These are phyloP conservation scores for Phytophthora pinifolia DNA, from an alignment of 352 stramenopile species.

Conservation along the genomic window DNA sequence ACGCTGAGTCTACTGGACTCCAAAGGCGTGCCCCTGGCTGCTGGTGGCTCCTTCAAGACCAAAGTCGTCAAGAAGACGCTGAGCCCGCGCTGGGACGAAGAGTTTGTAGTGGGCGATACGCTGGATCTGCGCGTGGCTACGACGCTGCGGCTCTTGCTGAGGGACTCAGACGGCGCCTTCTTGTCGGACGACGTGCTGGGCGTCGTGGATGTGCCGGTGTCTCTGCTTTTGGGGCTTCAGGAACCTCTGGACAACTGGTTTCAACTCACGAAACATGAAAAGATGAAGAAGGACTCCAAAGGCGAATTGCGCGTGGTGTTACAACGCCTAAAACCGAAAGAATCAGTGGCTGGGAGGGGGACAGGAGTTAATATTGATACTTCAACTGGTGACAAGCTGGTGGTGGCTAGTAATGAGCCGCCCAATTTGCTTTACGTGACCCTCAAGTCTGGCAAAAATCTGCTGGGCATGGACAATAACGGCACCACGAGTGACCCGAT, in stretches of 20 bases:
- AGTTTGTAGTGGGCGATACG: slow-evolving; percentile 59
- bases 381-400: slow-evolving; percentile 20
- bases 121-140: slow-evolving; percentile 68
- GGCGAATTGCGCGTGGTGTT: slow-evolving; percentile 62
- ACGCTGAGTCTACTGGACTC: slow-evolving; percentile 73
- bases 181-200: slow-evolving; percentile 62
- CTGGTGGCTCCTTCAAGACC: slow-evolving; percentile 60
- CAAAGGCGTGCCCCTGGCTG: slow-evolving; percentile 40
- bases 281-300: slow-evolving; percentile 76
- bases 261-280: slow-evolving; percentile 52
- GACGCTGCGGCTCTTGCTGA: slow-evolving; percentile 54
- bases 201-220: slow-evolving; percentile 68
- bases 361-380: slow-evolving; percentile 29
- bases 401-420: slow-evolving; percentile 22
- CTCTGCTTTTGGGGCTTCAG: slow-evolving; percentile 42
- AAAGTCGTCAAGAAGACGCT: slow-evolving; percentile 72
- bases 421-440: slow-evolving; percentile 77
- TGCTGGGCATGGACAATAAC: slow-evolving; percentile 86
- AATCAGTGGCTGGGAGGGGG: slow-evolving; percentile 16
- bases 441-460: slow-evolving; percentile 68
- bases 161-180: slow-evolving; percentile 62
- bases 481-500: slow-evolving; percentile 87
- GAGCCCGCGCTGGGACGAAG: slow-evolving; percentile 57
- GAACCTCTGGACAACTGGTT: slow-evolving; percentile 72
- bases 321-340: slow-evolving; percentile 21